Percentiles rank a stretch among this genome's conserved stretches.
phyloP scores from a whole-genome alignment of 192 early-diverging fungal genomes.

The Coemansia umbellata region DNA sequence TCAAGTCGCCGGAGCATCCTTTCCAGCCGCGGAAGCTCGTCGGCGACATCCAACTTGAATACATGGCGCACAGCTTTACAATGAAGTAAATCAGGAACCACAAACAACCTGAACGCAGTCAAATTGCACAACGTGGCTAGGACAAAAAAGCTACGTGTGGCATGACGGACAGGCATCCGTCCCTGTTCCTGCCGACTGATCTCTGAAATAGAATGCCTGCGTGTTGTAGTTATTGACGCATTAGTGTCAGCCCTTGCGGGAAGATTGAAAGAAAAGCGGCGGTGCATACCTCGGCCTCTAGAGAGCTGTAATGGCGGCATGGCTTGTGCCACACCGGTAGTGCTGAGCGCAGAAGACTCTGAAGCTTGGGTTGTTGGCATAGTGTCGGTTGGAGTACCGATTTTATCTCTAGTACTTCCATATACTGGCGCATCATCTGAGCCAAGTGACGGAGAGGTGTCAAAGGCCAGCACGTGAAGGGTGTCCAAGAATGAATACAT shows the following conservation, averaged over 20 bases:
- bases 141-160: conserved; percentile 37
- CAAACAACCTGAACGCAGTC: conserved; percentile 61
- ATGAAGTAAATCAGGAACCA: conserved; percentile 71
- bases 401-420: background rate
- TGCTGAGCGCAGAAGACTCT: background rate
- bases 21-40: conserved; percentile 62
- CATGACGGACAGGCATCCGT: conserved; percentile 6
- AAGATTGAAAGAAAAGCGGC: conserved; percentile 37
- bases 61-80: conserved; percentile 62
- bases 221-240: background rate
- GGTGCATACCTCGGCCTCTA: conserved; percentile 21
- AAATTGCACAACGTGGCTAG: conserved; percentile 85
- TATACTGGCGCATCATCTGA: background rate
- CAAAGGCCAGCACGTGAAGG: conserved; percentile 61
- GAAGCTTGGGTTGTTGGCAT: background rate
- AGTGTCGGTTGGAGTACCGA: background rate
- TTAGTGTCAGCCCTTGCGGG: conserved; percentile 11
- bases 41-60: conserved; percentile 56
- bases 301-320: conserved; percentile 51
- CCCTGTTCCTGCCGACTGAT: conserved; percentile 8
- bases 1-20: conserved; percentile 76
- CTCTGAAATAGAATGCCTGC: conserved; percentile 25
- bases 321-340: background rate
- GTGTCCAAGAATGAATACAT: conserved; percentile 78
- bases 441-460: conserved; percentile 5